Conservation (phyloP, 805 yeast species). For the Wickerhamiella azymoides region DNA sequence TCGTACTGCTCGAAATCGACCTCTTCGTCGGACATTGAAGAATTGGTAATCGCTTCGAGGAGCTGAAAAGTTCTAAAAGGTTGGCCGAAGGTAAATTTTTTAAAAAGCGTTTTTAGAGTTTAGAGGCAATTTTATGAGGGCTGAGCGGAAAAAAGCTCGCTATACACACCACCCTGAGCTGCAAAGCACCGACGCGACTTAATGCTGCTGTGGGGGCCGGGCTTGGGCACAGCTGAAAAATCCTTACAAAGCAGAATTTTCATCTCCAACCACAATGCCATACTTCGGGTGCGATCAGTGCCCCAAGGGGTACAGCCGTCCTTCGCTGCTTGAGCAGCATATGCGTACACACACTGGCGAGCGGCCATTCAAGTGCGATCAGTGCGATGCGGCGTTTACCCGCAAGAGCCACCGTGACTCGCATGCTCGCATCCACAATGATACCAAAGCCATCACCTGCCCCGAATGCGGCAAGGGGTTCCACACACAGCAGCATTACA, state of each 20-base stretch:
- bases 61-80: background rate
- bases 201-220: no score
- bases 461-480: conserved; percentile 69
- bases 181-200: no score
- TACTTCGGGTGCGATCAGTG: conserved; percentile 55
- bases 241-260: background rate
- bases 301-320: conserved; percentile 62
- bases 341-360: conserved; percentile 62
- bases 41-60: background rate
- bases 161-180: no score
- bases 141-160: no score
- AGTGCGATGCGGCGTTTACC: conserved; percentile 52
- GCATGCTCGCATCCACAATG: conserved; percentile 53
- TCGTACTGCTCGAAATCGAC: conserved; percentile 47
- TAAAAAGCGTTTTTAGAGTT: background rate
- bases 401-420: conserved; percentile 70
- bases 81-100: background rate
- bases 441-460: conserved; percentile 60
- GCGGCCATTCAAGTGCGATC: conserved; percentile 57
- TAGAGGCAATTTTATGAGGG: no score
- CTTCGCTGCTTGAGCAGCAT: conserved; percentile 75
- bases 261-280: conserved; percentile 2
- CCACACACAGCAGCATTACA: conserved; percentile 64
- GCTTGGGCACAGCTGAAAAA: no score
- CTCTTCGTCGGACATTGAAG: conserved; percentile 32